These are phyloP conservation scores for Mycena haematopus DNA, from an alignment of 768 basidiomycete species.

Conservation along the genomic window DNA sequence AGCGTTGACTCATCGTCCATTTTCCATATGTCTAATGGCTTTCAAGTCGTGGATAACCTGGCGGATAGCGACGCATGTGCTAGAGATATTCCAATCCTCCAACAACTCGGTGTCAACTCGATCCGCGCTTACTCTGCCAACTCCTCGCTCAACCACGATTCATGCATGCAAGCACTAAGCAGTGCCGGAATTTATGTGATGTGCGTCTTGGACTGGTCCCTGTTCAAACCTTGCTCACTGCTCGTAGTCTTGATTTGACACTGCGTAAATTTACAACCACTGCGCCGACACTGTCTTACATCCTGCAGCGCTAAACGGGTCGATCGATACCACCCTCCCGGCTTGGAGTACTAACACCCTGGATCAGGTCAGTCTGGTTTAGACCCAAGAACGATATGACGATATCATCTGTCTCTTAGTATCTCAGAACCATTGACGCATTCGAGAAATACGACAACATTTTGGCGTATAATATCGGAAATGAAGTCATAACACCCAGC, in stretches of 20 bases:
- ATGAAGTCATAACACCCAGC: constrained; percentile 69
- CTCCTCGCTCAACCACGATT: constrained; percentile 81
- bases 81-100: constrained; percentile 83
- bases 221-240: constrained; percentile 15
- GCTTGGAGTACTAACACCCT: constrained; percentile 69
- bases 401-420: constrained; percentile 56
- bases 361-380: constrained; percentile 39
- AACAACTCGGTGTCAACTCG: constrained; percentile 79
- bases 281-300: neutral
- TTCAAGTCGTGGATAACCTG: constrained; percentile 74
- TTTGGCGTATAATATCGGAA: constrained; percentile 88
- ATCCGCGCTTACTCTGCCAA: constrained; percentile 89
- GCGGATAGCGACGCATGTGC: constrained; percentile 69
- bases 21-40: constrained; percentile 40
- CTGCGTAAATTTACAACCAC: constrained; percentile 45
- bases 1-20: constrained; percentile 48
- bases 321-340: constrained; percentile 62
- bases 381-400: neutral
- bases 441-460: constrained; percentile 92
- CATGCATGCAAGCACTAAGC: constrained; percentile 81
- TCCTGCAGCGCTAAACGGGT: constrained; percentile 58
- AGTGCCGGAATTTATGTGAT: constrained; percentile 87
- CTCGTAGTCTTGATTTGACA: constrained; percentile 79
- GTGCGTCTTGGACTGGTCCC: constrained; percentile 52
- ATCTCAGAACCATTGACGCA: constrained; percentile 75